A percentile compares a stretch with the other conserved stretches of the same genome.
phyloP scores from a whole-genome alignment of 2,329 filamentous ascomycete genomes.

The Emmonsiellopsis sp. region DNA sequence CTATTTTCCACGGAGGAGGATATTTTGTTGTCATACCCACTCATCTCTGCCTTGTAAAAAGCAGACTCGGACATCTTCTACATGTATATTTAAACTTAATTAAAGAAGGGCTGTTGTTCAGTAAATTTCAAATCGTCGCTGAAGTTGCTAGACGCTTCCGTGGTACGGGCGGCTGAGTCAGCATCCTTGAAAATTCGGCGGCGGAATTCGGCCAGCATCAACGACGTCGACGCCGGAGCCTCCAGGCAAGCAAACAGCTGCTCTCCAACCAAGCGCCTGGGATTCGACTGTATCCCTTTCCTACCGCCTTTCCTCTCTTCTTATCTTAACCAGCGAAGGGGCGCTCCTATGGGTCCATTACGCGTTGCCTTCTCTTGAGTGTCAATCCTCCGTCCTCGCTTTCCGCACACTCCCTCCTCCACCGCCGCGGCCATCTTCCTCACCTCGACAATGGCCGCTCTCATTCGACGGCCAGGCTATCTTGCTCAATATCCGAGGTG shows the following conservation, averaged over 20 bases:
- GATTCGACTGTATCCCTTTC: background rate
- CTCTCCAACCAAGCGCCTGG: background rate
- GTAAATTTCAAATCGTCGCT: too few species aligned
- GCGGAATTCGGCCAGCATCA: slow-evolving; percentile 1
- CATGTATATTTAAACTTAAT: too few species aligned
- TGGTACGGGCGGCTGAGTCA: slow-evolving; percentile 3
- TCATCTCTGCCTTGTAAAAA: too few species aligned
- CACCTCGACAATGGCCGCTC: slow-evolving; percentile 52
- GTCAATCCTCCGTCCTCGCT: slow-evolving; percentile 14
- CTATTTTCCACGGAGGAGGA: too few species aligned
- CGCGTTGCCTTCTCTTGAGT: slow-evolving; percentile 13
- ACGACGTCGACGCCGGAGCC: background rate
- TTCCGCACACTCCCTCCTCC: slow-evolving; percentile 13
- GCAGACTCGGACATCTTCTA: too few species aligned
- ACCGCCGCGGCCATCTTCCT: slow-evolving; percentile 18
- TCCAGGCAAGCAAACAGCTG: background rate
- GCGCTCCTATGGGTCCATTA: slow-evolving; percentile 20
- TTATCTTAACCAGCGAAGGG: background rate
- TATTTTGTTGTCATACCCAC: too few species aligned
- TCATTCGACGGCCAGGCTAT: slow-evolving; percentile 57
- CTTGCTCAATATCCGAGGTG: slow-evolving; percentile 54
- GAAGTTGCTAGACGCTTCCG: slow-evolving; percentile 2
- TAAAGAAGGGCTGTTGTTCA: too few species aligned
- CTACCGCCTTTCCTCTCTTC: background rate
- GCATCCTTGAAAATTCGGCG: slow-evolving; percentile 4